Conservation (phyloP, 2,329 filamentous ascomycete species). For the Drechslerella dactyloides region DNA sequence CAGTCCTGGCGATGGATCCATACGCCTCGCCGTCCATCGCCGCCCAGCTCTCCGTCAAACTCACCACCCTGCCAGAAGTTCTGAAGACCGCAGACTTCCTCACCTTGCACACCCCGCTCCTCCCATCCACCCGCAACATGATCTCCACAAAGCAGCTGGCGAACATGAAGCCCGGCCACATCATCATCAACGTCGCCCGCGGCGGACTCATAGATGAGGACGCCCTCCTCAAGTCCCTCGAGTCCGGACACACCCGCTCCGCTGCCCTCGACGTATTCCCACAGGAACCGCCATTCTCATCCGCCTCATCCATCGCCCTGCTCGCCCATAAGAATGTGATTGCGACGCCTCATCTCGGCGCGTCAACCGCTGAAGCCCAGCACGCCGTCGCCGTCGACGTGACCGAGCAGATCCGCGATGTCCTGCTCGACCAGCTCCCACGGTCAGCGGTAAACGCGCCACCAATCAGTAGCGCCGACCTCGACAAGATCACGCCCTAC, state of each 20-base stretch:
- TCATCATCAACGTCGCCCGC: constrained; percentile 78
- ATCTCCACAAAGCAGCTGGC: constrained; percentile 71
- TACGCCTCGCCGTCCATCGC: constrained; percentile 78
- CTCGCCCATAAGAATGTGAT: constrained; percentile 75
- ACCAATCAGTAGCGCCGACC: constrained; percentile 80
- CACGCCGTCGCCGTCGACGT: constrained; percentile 84
- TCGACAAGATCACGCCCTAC: constrained; percentile 76
- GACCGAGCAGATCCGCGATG: constrained; percentile 77
- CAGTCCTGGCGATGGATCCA: constrained; percentile 74
- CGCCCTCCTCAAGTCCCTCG: constrained; percentile 72
- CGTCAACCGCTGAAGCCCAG: constrained; percentile 80
- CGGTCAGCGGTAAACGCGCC: constrained; percentile 81
- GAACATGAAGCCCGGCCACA: constrained; percentile 74
- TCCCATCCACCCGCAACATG: constrained; percentile 77
- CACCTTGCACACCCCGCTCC: constrained; percentile 79
- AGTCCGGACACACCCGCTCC: constrained; percentile 74
- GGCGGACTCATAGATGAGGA: constrained; percentile 81
- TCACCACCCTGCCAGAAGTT: constrained; percentile 66
- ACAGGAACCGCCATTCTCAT: constrained; percentile 70
- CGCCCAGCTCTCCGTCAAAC: constrained; percentile 69
- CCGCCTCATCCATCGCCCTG: constrained; percentile 68
- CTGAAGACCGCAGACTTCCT: constrained; percentile 75
- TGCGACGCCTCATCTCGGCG: constrained; percentile 79
- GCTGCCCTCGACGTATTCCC: constrained; percentile 83
- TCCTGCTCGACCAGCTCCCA: constrained; percentile 74